Evolutionary conservation across 352 stramenopile species (phyloP).

Genomic region (Peronospora destructor): DNA sequence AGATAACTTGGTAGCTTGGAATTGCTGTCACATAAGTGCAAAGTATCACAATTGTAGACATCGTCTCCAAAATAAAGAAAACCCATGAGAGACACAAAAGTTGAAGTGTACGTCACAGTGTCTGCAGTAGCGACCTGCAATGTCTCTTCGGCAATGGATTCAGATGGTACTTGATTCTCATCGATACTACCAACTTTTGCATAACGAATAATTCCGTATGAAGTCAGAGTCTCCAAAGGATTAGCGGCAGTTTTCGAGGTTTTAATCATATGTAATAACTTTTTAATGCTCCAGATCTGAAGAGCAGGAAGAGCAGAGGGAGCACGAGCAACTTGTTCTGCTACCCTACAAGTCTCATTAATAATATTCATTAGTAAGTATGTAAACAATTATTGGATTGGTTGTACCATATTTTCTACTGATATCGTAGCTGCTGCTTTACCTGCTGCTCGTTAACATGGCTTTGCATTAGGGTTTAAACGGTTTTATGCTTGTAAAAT

Average conservation of each 20-base stretch:
- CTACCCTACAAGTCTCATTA: slow-evolving; percentile 4
- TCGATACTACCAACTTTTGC: slow-evolving; percentile 7
- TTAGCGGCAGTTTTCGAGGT: slow-evolving; percentile 3
- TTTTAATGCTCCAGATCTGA: slow-evolving; percentile 24
- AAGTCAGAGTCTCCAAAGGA: slow-evolving; percentile 4
- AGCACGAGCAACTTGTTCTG: slow-evolving; percentile 6
- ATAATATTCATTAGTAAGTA: not conserved
- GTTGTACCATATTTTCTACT: slow-evolving; percentile 18
- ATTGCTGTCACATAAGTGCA: slow-evolving; percentile 37
- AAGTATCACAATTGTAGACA: slow-evolving; percentile 8
- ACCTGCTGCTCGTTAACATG: slow-evolving; percentile 14
- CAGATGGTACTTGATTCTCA: slow-evolving; percentile 1
- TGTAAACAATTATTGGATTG: not conserved
- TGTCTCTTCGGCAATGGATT: not conserved
- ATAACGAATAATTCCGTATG: slow-evolving; percentile 15
- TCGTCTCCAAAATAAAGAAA: slow-evolving; percentile 36
- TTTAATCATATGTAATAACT: slow-evolving; percentile 22
- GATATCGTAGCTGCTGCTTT: slow-evolving; percentile 17
- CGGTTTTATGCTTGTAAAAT: too few relatives aligned
- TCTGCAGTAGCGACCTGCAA: slow-evolving; percentile 1
- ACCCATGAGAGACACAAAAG: slow-evolving; percentile 37
- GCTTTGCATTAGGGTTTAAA: not conserved
- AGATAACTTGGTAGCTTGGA: slow-evolving; percentile 29
- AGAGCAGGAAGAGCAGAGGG: not conserved
- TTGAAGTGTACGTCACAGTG: slow-evolving; percentile 31